These are phyloP conservation scores for Evernia prunastri DNA, from an alignment of 495 filamentous ascomycete genomes.

Conservation along the genomic window DNA sequence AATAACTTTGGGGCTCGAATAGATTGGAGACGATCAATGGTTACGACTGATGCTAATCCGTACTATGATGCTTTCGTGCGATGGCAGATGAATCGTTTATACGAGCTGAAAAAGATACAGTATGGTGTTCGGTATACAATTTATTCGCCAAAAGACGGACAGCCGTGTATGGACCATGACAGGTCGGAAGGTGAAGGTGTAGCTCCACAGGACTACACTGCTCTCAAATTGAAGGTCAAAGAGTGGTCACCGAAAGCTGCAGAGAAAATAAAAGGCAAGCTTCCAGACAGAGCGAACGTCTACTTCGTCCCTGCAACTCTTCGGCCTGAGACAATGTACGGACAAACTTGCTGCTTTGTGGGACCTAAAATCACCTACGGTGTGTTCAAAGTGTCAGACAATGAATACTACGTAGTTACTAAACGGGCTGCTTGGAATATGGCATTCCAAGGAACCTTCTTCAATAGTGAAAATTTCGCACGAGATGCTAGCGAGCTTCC, in stretches of 20 bases:
- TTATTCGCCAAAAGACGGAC: conserved; percentile 93
- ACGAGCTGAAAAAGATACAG: conserved; percentile 85
- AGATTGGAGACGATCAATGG: conserved; percentile 86
- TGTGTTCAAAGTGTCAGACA: conserved; percentile 74
- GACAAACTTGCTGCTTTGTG: conserved; percentile 93
- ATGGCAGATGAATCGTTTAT: conserved; percentile 95
- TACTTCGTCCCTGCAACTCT: conserved; percentile 89
- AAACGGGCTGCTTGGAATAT: conserved; percentile 90
- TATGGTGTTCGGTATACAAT: conserved; percentile 93
- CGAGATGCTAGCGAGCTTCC: conserved; percentile 49
- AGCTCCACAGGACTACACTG: conserved; percentile 85
- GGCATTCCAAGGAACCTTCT: conserved; percentile 86
- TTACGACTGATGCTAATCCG: conserved; percentile 94
- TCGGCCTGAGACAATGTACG: conserved; percentile 97
- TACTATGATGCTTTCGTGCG: conserved; percentile 94
- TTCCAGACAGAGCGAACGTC: conserved; percentile 75
- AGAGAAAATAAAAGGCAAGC: conserved; percentile 58
- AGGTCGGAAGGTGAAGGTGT: conserved; percentile 86
- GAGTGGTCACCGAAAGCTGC: conserved; percentile 74
- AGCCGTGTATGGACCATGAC: conserved; percentile 98
- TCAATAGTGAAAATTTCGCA: conserved; percentile 64
- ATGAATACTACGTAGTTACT: conserved; percentile 79
- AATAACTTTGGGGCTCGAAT: conserved; percentile 78
- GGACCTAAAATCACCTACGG: conserved; percentile 87
- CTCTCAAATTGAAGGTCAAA: conserved; percentile 79